Base-by-base conservation (phyloP, 1,284 basidiomycete species). In the Puccinia novopanici region DNA sequence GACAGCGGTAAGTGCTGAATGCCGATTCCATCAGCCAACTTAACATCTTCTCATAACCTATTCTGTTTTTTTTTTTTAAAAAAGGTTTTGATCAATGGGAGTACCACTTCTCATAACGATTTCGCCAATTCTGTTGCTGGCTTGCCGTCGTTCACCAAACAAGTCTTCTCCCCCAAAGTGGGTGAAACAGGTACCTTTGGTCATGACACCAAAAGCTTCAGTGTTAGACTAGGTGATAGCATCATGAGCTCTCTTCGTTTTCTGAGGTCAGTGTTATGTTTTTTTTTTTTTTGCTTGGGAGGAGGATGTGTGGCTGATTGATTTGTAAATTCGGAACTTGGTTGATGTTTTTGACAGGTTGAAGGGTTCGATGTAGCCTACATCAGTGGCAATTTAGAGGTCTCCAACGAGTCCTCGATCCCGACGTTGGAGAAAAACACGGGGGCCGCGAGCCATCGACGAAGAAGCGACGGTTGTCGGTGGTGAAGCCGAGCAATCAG, bases 331-430 rank as follows among this genome's bases (percentile, higher is more conserved):
- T 61, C 59, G 42, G 22, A 65, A 65, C 17, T n/a, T 1, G 40
- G 27, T 22, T 24, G 42, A 22, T 45, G 27, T 57, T 75, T 61
- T 55, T 22, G 45, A 6, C 82, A 96, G 92, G 97, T 98, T 84
- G 97, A 99, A 84, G 96, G 97, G 84, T 98, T 95, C 85, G 94
- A 98, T 86, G 92, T 99, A 57, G 93, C 92, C 24, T 95, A 92
- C 85, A 90, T 98, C 55, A 91, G 91, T 45, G 96, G 95, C 37
- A 90, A 92, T 37, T 90, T 98, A 42, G 89, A 91, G 5, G 90
- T 91, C 65, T 91, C 93, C 71, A 90, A 92, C 13, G 94, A 91
- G 82, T 93, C 94, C n/a, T 87, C 87, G 9, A 86, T 89, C 9
- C 89, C 89, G 0, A 83, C 76, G 68, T 81, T 52, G 52, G 75